A percentile compares a stretch with the other conserved stretches of the same genome.
Evolutionary conservation across 257 asterid genomes (phyloP).

Genomic region (Solanum rostratum): DNA sequence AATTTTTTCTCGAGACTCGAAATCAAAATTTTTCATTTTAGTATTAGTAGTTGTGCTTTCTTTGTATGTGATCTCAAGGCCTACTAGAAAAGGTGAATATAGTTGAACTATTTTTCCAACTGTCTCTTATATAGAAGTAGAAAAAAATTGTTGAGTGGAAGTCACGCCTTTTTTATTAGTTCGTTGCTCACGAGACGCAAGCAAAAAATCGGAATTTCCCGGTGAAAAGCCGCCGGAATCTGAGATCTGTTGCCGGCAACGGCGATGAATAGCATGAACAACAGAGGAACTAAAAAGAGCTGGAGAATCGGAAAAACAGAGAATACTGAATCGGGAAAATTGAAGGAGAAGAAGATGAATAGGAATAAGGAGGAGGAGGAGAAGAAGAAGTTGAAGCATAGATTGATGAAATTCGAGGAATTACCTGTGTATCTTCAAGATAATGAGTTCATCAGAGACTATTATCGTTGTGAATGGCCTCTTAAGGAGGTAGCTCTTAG

Average conservation of each 20-base stretch:
- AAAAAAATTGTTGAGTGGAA: neutral
- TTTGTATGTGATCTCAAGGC: neutral
- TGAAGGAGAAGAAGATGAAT: neutral
- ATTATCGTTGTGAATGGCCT: conserved; percentile 91
- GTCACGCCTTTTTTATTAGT: neutral
- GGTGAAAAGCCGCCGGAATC: neutral
- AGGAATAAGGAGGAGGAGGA: neutral
- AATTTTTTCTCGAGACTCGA: too few species aligned
- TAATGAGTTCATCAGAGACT: conserved; percentile 61
- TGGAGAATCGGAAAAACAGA: neutral
- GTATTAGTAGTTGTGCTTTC: neutral
- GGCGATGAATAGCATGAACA: neutral
- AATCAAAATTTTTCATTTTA: too few species aligned
- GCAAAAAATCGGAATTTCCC: neutral
- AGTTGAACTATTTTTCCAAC: neutral
- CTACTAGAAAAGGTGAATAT: neutral
- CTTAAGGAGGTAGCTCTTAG: conserved; percentile 54
- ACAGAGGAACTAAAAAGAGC: neutral
- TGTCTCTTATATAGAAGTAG: neutral
- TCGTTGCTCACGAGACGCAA: neutral
- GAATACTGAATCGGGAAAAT: neutral
- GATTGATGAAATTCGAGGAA: conserved; percentile 51
- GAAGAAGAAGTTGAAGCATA: neutral
- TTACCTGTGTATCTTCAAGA: conserved; percentile 82
- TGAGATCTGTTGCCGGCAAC: neutral